Percentiles rank a stretch among this genome's conserved stretches.
phyloP scores from a whole-genome alignment of 2,329 filamentous ascomycete species.

The Fusarium sp. region DNA sequence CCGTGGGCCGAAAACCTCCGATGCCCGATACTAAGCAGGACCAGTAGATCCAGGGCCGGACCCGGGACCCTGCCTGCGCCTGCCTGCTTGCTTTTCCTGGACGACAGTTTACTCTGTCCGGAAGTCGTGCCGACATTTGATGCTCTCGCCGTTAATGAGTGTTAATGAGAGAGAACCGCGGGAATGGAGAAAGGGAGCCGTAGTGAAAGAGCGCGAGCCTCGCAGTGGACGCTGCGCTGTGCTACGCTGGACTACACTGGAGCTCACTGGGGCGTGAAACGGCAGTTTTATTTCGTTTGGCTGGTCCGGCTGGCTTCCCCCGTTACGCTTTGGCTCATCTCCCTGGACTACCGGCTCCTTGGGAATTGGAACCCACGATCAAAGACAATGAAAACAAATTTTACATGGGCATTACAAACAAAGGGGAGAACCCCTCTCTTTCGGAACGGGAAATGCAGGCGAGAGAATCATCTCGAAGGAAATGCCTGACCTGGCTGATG shows the following conservation, averaged over 20 bases:
- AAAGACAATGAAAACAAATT: conserved; percentile 35
- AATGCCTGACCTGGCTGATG: conserved; percentile 1
- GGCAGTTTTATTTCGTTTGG: conserved; percentile 42
- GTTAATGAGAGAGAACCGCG: conserved; percentile 28
- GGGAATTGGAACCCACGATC: conserved; percentile 40
- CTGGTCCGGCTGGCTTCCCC: conserved; percentile 44
- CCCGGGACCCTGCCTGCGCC: conserved; percentile 8
- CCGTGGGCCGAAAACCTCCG: conserved; percentile 35
- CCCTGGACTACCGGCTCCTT: conserved; percentile 44
- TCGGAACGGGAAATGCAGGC: conserved; percentile 18
- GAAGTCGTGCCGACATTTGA: conserved; percentile 37
- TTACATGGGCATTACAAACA: conserved; percentile 26
- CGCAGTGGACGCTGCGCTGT: conserved; percentile 34
- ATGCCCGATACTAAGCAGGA: conserved; percentile 22
- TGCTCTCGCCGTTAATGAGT: conserved; percentile 11
- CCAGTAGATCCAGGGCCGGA: neutral
- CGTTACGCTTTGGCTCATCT: conserved; percentile 40
- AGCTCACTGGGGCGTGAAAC: conserved; percentile 39
- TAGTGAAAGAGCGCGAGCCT: conserved; percentile 39
- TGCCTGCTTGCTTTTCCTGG: conserved; percentile 20
- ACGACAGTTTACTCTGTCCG: conserved; percentile 21
- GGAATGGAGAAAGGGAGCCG: conserved; percentile 36
- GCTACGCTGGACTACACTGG: conserved; percentile 29
- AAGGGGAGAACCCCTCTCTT: conserved; percentile 26
- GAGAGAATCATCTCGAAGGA: conserved; percentile 21